Conservation (phyloP, 78 protist genomes). For the Chrysochromulina tobinii region DNA sequence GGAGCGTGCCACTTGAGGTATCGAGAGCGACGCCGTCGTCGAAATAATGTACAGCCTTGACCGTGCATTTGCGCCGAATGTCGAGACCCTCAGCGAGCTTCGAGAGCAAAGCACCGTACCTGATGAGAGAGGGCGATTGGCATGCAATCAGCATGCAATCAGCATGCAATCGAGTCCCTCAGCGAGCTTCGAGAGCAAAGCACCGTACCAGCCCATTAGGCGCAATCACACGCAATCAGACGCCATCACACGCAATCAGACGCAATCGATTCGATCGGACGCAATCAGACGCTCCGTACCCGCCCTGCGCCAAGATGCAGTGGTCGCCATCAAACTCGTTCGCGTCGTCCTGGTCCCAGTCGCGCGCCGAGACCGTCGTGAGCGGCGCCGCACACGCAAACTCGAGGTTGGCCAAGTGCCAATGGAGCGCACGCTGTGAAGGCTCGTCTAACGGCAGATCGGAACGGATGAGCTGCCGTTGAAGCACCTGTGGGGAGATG, state of each 20-base stretch:
- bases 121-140: too few relatives aligned
- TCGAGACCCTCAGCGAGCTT: conserved; percentile 20
- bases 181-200: too few relatives aligned
- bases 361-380: background rate
- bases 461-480: background rate
- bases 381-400: conserved; percentile 53
- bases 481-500: background rate
- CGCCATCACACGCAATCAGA: too few relatives aligned
- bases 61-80: background rate
- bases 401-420: conserved; percentile 65
- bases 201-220: too few relatives aligned
- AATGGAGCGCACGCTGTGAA: conserved; percentile 8
- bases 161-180: too few relatives aligned
- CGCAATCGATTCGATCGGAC: too few relatives aligned
- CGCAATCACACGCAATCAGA: too few relatives aligned
- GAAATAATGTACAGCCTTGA: background rate
- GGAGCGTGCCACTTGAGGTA: background rate
- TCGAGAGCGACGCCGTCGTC: too few relatives aligned
- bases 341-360: conserved; percentile 62
- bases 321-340: conserved; percentile 44
- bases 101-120: too few relatives aligned
- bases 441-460: background rate
- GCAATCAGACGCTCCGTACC: conserved; percentile 23
- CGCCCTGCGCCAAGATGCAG: conserved; percentile 8
- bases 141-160: too few relatives aligned